Evolutionary conservation across 768 basidiomycete genomes (phyloP).

Genomic region (Suillus luteus): DNA sequence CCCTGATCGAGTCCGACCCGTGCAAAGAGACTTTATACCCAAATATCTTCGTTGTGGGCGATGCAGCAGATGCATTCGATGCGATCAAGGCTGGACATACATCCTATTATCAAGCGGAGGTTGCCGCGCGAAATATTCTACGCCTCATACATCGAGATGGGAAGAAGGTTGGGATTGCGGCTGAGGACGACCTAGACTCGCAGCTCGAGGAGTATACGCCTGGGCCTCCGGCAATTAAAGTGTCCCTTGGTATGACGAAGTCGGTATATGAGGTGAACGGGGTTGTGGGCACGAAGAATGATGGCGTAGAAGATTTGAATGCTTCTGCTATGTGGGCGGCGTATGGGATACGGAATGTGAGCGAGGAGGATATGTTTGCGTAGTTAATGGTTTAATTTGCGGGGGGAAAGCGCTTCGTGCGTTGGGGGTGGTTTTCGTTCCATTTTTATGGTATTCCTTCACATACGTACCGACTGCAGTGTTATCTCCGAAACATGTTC

Average conservation of each 20-base stretch:
- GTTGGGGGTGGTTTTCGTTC: background rate
- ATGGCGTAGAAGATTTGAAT: slow-evolving; percentile 49
- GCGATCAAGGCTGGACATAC: slow-evolving; percentile 63
- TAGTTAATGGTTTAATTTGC: background rate
- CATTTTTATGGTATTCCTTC: background rate
- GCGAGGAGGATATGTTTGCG: slow-evolving; percentile 33
- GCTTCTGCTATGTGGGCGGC: slow-evolving; percentile 49
- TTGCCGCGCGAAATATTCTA: slow-evolving; percentile 58
- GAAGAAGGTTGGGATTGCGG: background rate
- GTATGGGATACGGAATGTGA: slow-evolving; percentile 43
- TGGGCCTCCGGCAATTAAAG: slow-evolving; percentile 55
- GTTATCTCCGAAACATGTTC: too few relatives aligned
- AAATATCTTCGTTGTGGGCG: slow-evolving; percentile 63
- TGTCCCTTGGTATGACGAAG: slow-evolving; percentile 58
- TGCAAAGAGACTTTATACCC: slow-evolving; percentile 40
- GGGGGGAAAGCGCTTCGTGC: too few relatives aligned
- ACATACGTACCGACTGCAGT: background rate
- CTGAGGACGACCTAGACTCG: background rate
- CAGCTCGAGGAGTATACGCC: slow-evolving; percentile 49
- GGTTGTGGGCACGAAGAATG: slow-evolving; percentile 44
- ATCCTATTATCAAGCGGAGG: slow-evolving; percentile 51
- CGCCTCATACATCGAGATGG: slow-evolving; percentile 39
- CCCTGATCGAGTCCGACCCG: slow-evolving; percentile 14
- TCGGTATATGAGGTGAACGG: slow-evolving; percentile 49
- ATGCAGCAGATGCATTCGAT: slow-evolving; percentile 65